phyloP scores from a whole-genome alignment of 2,329 filamentous ascomycete genomes.

The Aspergillus pseudotamarii region DNA sequence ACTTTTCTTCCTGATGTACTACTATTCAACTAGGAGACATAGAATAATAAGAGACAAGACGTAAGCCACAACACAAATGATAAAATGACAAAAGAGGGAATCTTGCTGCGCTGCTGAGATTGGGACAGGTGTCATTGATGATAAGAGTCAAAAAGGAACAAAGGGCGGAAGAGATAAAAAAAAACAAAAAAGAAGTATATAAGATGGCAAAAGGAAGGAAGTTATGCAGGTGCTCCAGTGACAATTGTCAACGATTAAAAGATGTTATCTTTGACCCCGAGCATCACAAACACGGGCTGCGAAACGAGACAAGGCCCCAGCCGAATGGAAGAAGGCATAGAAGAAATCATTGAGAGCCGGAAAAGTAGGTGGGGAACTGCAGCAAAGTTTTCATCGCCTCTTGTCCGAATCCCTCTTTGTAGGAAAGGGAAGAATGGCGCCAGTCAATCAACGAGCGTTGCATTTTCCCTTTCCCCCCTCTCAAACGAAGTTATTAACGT shows the following conservation, averaged over 20 bases:
- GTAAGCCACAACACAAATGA: conserved; percentile 31
- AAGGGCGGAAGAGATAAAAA: conserved; percentile 25
- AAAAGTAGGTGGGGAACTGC: conserved; percentile 20
- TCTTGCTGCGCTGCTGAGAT: conserved; percentile 45
- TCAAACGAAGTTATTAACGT: conserved; percentile 43
- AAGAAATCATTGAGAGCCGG: conserved; percentile 24
- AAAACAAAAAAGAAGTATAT: conserved; percentile 12
- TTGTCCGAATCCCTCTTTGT: conserved; percentile 13
- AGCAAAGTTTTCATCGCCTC: conserved; percentile 21
- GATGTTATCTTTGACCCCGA: conserved; percentile 35
- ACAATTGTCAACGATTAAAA: conserved; percentile 36
- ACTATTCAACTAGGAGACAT: conserved; percentile 34
- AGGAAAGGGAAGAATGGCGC: conserved; percentile 19
- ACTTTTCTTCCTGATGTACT: conserved; percentile 35
- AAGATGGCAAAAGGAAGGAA: conserved; percentile 19
- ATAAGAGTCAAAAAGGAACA: conserved; percentile 23
- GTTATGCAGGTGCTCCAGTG: conserved; percentile 30
- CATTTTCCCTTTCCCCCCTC: conserved; percentile 33
- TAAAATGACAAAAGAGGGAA: conserved; percentile 41
- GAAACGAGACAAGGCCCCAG: conserved; percentile 21
- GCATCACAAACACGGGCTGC: conserved; percentile 23
- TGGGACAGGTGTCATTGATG: conserved; percentile 34
- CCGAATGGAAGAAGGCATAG: conserved; percentile 23
- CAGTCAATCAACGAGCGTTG: conserved; percentile 31
- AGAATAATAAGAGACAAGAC: conserved; percentile 29